Evolutionary conservation across 257 asterid genomes (phyloP).

Genomic region (Lycium barbarum): DNA sequence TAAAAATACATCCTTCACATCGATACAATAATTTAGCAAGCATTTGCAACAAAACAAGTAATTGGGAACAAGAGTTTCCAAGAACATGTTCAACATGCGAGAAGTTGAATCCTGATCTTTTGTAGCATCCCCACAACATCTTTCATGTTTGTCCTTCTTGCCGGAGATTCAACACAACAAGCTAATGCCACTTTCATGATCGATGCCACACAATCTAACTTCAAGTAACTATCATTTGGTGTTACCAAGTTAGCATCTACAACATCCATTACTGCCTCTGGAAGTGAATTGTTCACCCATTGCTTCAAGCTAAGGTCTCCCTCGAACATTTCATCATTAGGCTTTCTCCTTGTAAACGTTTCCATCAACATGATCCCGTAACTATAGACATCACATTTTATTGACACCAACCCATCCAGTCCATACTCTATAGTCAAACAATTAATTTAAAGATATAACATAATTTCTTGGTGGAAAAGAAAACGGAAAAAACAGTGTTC

Average conservation of each 20-base stretch:
- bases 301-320: background rate
- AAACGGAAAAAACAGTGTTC: background rate
- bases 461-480: background rate
- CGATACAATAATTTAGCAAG: too few species aligned
- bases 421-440: background rate
- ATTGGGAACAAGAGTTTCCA: too few species aligned
- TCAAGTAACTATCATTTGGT: background rate
- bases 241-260: background rate
- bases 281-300: background rate
- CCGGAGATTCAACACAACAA: background rate
- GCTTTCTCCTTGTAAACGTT: background rate
- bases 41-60: too few species aligned
- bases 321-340: background rate
- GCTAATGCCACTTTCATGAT: background rate
- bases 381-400: background rate
- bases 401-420: background rate
- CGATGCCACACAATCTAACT: background rate
- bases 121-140: background rate
- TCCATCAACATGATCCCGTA: background rate
- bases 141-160: background rate
- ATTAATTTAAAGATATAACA: background rate
- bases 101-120: constrained; percentile 17
- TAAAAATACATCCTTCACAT: too few species aligned
- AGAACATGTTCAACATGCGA: background rate
- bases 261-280: background rate